Conservation (phyloP, 306 rosid species). For the Abrus precatorius region DNA sequence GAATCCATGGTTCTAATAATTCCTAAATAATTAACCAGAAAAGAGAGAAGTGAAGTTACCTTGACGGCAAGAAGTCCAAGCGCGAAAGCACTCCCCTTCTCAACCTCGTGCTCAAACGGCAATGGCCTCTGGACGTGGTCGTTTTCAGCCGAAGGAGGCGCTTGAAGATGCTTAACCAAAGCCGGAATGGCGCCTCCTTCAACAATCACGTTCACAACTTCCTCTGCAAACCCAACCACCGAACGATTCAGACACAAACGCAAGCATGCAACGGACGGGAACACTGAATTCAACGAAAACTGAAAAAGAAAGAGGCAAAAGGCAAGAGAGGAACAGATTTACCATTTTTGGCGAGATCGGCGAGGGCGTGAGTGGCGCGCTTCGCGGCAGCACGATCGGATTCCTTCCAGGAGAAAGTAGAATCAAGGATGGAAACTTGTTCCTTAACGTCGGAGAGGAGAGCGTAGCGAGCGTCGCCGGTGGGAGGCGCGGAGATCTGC, state of each 20-base stretch:
- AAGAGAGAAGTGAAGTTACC: slow-evolving; percentile 52
- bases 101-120: slow-evolving; percentile 90
- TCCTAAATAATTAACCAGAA: slow-evolving; percentile 1
- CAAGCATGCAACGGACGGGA: background rate
- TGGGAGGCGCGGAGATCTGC: slow-evolving; percentile 67
- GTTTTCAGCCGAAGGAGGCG: slow-evolving; percentile 61
- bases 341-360: slow-evolving; percentile 93
- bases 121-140: slow-evolving; percentile 62
- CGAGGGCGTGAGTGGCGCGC: slow-evolving; percentile 89
- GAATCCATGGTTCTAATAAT: slow-evolving; percentile 9
- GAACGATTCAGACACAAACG: background rate
- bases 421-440: slow-evolving; percentile 69
- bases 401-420: slow-evolving; percentile 73
- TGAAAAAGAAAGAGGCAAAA: background rate
- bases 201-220: slow-evolving; percentile 83
- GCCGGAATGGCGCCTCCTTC: slow-evolving; percentile 93
- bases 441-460: slow-evolving; percentile 68
- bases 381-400: slow-evolving; percentile 83
- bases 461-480: slow-evolving; percentile 64
- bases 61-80: slow-evolving; percentile 92
- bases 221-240: slow-evolving; percentile 60
- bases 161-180: slow-evolving; percentile 78
- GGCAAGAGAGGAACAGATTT: slow-evolving; percentile 42
- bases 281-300: background rate
- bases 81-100: slow-evolving; percentile 91